Base-by-base conservation (phyloP, 2,329 filamentous ascomycete genomes). In the Pestalotiopsis fici region DNA sequence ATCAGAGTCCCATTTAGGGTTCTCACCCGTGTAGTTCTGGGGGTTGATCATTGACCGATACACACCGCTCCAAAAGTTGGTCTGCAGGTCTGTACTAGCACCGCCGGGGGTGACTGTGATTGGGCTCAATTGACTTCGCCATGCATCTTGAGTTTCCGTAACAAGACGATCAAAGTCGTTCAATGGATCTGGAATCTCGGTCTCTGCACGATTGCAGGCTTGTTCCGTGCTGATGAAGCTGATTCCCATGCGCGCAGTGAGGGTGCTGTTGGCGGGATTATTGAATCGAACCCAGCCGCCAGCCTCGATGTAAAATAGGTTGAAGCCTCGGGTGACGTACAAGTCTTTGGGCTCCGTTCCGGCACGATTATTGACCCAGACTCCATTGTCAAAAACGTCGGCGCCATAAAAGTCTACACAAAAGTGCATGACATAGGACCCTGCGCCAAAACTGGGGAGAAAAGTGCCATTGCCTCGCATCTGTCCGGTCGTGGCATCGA, bases 1-100 rank as follows among this genome's bases (percentile, higher is more conserved):
- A 0, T 83, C 81, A 27, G 85, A 89, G 43, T 86, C 75, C 89
- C 89, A 91, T 0, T 87, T 76, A 3, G 87, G 87, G 59, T 91
- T 91, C 73, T 91, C 89, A 0, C 86, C 87, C 0, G 89, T 91
- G 71, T 91, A 91, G 72, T 91, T 89, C 72, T 91, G 88, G 1
- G 89, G 88, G 35, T 85, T 88, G 68, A 91, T 88, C 83, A 90
- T 86, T 0, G 83, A 79, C 25, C 88, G 82, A 70, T 91, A 91
- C 4, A 86, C 76, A 1, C 88, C 88, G 67, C 87, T 90, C 87
- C 87, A 91, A 72, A 91, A 90, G 5, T 85, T 83, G 7, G 77
- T 86, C 70, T 88, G 83, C 0, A 91, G 72, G 3, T 82, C 78
- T 43, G 83, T 83, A 12, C 85, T 86, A 2, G 83, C 86, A 2